phyloP scores from a whole-genome alignment of 2,329 filamentous ascomycete genomes.

The Aspergillus pseudoterreus region DNA sequence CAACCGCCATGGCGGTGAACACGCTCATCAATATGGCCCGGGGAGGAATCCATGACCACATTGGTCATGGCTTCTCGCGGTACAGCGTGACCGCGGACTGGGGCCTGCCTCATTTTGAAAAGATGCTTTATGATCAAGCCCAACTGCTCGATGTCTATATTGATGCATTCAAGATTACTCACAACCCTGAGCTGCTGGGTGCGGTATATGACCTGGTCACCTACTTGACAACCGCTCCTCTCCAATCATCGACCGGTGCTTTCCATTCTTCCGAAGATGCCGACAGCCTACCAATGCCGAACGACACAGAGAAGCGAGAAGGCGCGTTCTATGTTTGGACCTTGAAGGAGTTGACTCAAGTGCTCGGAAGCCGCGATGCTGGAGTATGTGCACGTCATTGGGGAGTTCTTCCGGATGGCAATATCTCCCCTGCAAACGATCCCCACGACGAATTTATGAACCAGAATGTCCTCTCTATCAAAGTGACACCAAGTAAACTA shows the following conservation, averaged over 20 bases:
- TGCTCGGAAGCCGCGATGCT: constrained; percentile 66
- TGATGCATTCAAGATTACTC: constrained; percentile 73
- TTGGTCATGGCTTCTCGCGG: constrained; percentile 74
- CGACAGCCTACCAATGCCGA: constrained; percentile 71
- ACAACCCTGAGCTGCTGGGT: constrained; percentile 68
- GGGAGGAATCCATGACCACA: constrained; percentile 69
- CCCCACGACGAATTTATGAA: constrained; percentile 92
- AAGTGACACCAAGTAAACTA: constrained; percentile 64
- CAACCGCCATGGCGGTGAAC: constrained; percentile 72
- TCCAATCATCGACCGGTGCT: constrained; percentile 66
- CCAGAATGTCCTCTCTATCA: constrained; percentile 80
- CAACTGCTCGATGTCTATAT: constrained; percentile 80
- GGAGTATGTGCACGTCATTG: constrained; percentile 78
- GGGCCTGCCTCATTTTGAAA: constrained; percentile 95
- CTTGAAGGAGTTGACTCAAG: constrained; percentile 73
- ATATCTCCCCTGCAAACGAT: constrained; percentile 77
- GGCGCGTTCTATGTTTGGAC: constrained; percentile 97
- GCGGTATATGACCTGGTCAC: constrained; percentile 77
- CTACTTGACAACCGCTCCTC: constrained; percentile 72
- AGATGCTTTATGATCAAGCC: constrained; percentile 91
- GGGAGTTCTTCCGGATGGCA: constrained; percentile 78
- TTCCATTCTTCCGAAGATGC: constrained; percentile 89
- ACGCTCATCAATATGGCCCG: constrained; percentile 76
- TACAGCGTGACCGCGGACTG: constrained; percentile 91
- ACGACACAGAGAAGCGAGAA: constrained; percentile 77